Evolutionary conservation across 306 rosid species (phyloP).

Genomic region (Sophora flavescens): DNA sequence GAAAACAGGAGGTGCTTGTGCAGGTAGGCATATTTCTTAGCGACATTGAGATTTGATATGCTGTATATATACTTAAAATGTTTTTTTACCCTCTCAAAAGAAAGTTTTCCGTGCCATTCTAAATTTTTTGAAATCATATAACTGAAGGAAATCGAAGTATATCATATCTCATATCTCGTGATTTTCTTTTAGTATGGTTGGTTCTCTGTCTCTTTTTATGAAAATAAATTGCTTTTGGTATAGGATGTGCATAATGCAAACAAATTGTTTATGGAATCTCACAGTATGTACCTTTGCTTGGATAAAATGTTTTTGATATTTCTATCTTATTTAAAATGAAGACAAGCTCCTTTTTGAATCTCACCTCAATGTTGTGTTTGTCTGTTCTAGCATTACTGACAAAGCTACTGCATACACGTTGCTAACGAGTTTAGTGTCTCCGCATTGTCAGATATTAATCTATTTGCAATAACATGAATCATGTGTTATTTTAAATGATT

Average conservation of each 20-base stretch:
- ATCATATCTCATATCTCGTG: background rate
- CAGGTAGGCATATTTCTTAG: slow-evolving; percentile 65
- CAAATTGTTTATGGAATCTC: slow-evolving; percentile 37
- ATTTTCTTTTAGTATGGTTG: slow-evolving; percentile 6
- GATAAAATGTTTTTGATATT: slow-evolving; percentile 28
- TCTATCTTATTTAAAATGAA: slow-evolving; percentile 20
- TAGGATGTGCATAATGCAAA: slow-evolving; percentile 10
- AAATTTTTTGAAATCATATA: slow-evolving; percentile 29
- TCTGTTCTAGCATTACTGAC: slow-evolving; percentile 29
- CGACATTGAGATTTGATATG: slow-evolving; percentile 18
- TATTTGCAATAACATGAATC: slow-evolving; percentile 37
- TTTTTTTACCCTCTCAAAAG: slow-evolving; percentile 35
- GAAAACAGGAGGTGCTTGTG: slow-evolving; percentile 80
- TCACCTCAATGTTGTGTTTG: slow-evolving; percentile 15
- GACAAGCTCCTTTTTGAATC: slow-evolving; percentile 32
- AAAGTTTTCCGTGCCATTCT: slow-evolving; percentile 11
- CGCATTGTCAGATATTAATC: background rate
- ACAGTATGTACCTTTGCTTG: slow-evolving; percentile 28
- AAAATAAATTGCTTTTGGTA: slow-evolving; percentile 26
- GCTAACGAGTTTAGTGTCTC: slow-evolving; percentile 8
- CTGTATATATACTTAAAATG: background rate
- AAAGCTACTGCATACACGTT: slow-evolving; percentile 15
- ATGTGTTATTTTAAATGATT: slow-evolving; percentile 1
- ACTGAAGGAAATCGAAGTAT: slow-evolving; percentile 11
- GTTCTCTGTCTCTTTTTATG: background rate